A percentile compares a stretch with the other conserved stretches of the same genome.
These are phyloP conservation scores for Phtheirospermum japonicum DNA, from an alignment of 257 asterid species.

Conservation along the genomic window DNA sequence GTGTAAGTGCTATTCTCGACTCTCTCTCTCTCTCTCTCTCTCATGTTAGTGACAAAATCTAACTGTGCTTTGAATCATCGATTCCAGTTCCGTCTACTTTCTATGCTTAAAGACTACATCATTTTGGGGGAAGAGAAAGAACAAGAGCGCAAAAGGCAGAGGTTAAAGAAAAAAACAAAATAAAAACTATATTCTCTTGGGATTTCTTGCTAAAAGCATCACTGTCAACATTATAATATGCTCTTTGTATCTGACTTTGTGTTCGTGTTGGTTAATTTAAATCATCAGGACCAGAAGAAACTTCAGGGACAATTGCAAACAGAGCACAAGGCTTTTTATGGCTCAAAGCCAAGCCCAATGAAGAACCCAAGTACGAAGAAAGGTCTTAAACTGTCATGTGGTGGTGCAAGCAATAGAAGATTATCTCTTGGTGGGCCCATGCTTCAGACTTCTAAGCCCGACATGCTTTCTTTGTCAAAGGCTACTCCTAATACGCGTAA, in stretches of 20 bases:
- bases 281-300: too few relatives aligned
- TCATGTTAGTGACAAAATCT: not conserved
- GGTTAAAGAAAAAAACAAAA: too few relatives aligned
- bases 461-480: too few relatives aligned
- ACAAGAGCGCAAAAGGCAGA: slow-evolving; percentile 77
- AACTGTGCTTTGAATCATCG: slow-evolving; percentile 22
- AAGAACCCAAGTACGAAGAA: slow-evolving; percentile 48
- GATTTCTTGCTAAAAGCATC: too few relatives aligned
- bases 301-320: slow-evolving; percentile 55
- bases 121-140: slow-evolving; percentile 81
- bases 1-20: slow-evolving; percentile 12
- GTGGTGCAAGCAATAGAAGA: too few relatives aligned
- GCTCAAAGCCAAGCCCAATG: slow-evolving; percentile 69
- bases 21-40: not conserved
- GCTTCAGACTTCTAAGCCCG: too few relatives aligned
- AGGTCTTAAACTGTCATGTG: too few relatives aligned
- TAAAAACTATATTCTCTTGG: slow-evolving; percentile 1
- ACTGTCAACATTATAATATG: too few relatives aligned
- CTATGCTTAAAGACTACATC: slow-evolving; percentile 80
- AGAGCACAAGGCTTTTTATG: slow-evolving; percentile 58
- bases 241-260: too few relatives aligned
- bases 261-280: too few relatives aligned
- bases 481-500: too few relatives aligned
- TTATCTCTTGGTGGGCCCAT: too few relatives aligned
- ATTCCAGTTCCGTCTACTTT: slow-evolving; percentile 65